Base-by-base conservation (phyloP, 352 stramenopile species). In the Phytopythium chamaehyphon region DNA sequence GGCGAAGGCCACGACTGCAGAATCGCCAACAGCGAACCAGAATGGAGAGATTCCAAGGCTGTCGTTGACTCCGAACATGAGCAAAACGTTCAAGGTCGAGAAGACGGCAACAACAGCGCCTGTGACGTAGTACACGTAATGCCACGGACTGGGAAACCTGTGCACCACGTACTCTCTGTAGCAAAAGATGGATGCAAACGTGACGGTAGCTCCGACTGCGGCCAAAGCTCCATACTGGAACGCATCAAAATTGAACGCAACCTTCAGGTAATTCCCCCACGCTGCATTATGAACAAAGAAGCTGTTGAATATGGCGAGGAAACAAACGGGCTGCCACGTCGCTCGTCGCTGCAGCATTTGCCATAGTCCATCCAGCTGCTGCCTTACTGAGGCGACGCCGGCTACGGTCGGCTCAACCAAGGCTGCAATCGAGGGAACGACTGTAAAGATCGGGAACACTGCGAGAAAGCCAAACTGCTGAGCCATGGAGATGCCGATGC, bases 181-280 rank as follows among this genome's bases (percentile, higher is more conserved):
- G 26, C 83, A 16, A 28, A 70, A 57, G 43, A 93, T 73, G 10
- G 77, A 62, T 3, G 55, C 22, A 33, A 93, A 88, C 2, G 78
- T 89, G 26, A 93, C 80, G 16, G 53, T 83, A 18, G 83, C 77
- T 22, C 75, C 78, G 12, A 90, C 74, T 1, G 75, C 83, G 23
- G 73, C 72, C 48, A 93, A 63, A 1, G 80, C 76, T 8, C 80
- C 83, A 46, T 93, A 90, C 69, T 90, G 54, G 57, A 93, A 93
- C 14, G 80, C 76, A 44, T 83, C 62, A 40, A 92, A 93, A 39
- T 61, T 35, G 51, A 75, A 93, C 15, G 73, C 74, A 37, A 86
- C 80, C 19, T 76, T 83, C 15, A 93, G 62, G 45, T 79, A 93
- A 58, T 93, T 93, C 16, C 83, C 80, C 83, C 83, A 93, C 8